These are phyloP conservation scores for Plasmodium blacklocki DNA, from an alignment of 169 alveolate genomes.

Conservation along the genomic window DNA sequence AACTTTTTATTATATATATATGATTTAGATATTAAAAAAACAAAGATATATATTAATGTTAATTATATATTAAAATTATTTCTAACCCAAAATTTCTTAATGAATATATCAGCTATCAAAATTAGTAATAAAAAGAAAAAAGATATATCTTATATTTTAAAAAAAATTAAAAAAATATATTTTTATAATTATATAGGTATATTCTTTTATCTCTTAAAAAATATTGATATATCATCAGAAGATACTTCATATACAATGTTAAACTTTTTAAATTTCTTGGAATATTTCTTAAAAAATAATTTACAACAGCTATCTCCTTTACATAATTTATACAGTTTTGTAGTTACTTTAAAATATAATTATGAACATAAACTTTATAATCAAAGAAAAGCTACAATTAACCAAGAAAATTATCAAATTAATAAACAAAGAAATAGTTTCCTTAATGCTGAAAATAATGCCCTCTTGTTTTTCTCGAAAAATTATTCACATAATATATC, in stretches of 20 bases:
- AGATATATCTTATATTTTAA: constrained; percentile 34
- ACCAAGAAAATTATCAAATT: constrained; percentile 26
- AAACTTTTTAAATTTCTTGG: constrained; percentile 23
- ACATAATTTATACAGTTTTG: constrained; percentile 44
- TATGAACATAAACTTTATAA: constrained; percentile 36
- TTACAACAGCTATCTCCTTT: constrained; percentile 29
- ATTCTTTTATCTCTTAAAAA: constrained; percentile 49
- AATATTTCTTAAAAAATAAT: constrained; percentile 33
- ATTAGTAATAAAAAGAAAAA: constrained; percentile 61
- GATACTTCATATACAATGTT: constrained; percentile 30
- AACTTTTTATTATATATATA: constrained; percentile 36
- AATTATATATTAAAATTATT: constrained; percentile 49
- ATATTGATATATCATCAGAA: constrained; percentile 58
- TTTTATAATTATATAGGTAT: constrained; percentile 56
- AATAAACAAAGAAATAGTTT: constrained; percentile 27
- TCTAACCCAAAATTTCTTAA: constrained; percentile 40
- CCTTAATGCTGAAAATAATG: constrained; percentile 15
- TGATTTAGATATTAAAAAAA: constrained; percentile 46
- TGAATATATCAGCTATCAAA: constrained; percentile 67
- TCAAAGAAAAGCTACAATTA: constrained; percentile 10
- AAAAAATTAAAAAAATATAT: constrained; percentile 62
- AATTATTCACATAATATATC: background rate
- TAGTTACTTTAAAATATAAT: constrained; percentile 48
- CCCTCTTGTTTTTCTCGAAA: constrained; percentile 4
- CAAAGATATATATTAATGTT: constrained; percentile 66